phyloP scores from a whole-genome alignment of 306 rosid genomes.

The Pueraria montana region DNA sequence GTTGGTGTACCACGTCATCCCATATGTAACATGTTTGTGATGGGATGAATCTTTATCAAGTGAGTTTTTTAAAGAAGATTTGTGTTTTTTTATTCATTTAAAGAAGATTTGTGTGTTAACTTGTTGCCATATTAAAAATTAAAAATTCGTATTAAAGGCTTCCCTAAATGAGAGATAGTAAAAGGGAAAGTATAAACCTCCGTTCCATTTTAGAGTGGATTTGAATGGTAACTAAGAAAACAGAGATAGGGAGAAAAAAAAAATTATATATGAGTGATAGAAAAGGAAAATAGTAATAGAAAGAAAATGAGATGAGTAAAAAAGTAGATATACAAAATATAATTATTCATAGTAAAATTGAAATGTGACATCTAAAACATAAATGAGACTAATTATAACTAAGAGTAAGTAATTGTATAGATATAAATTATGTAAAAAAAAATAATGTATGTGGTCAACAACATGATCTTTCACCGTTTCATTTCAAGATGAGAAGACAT shows the following conservation, averaged over 20 bases:
- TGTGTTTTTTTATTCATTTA: neutral
- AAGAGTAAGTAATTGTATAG: neutral
- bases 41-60: neutral
- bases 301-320: too few relatives aligned
- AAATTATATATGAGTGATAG: too few relatives aligned
- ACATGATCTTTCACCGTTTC: neutral
- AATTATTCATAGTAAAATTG: neutral
- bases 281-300: too few relatives aligned
- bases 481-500: neutral
- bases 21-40: neutral
- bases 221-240: neutral
- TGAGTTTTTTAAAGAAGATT: neutral
- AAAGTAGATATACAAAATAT: too few relatives aligned
- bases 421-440: too few relatives aligned
- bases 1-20: conserved; percentile 9
- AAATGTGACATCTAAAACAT: neutral
- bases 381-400: neutral
- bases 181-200: neutral
- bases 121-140: neutral
- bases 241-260: neutral
- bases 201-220: neutral
- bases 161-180: neutral
- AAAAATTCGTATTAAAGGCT: neutral
- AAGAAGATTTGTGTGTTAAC: neutral
- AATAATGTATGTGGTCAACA: neutral